Percentiles rank a stretch among this genome's conserved stretches.
phyloP scores from a whole-genome alignment of 2,329 filamentous ascomycete species.

The Scytalidium lignicola region DNA sequence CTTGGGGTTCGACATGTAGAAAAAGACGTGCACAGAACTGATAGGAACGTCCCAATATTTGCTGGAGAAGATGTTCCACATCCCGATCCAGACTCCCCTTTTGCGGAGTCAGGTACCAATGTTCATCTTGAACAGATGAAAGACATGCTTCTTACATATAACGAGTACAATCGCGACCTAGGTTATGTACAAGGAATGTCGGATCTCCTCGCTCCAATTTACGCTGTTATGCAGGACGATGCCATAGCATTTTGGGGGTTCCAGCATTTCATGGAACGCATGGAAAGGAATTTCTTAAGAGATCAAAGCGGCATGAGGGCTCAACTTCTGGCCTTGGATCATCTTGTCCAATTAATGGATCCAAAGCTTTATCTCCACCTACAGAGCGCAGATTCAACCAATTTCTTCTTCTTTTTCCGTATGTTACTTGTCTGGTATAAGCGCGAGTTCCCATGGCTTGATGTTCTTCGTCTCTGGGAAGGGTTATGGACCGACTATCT shows the following conservation, averaged over 20 bases:
- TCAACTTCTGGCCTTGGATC: constrained; percentile 85
- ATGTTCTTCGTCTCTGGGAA: constrained; percentile 88
- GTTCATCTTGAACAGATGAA: constrained; percentile 98
- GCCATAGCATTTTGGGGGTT: constrained; percentile 97
- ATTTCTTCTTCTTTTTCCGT: constrained; percentile 99
- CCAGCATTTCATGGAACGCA: constrained; percentile 91
- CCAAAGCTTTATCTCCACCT: constrained; percentile 90
- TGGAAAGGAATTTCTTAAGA: constrained; percentile 94
- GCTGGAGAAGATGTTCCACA: constrained; percentile 94
- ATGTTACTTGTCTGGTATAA: constrained; percentile 99
- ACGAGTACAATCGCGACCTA: constrained; percentile 92
- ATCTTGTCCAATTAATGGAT: constrained; percentile 95
- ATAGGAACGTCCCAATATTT: constrained; percentile 92
- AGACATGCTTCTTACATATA: constrained; percentile 97
- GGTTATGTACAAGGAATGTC: constrained; percentile 99
- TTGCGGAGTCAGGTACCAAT: constrained; percentile 88
- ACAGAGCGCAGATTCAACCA: constrained; percentile 86
- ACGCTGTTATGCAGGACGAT: constrained; percentile 96
- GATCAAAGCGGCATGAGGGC: constrained; percentile 95
- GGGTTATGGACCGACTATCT: constrained; percentile 88
- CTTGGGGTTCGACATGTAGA: constrained; percentile 58
- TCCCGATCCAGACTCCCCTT: constrained; percentile 91
- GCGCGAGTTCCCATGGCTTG: constrained; percentile 86
- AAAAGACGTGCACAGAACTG: constrained; percentile 96
- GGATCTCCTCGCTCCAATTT: constrained; percentile 90